Conservation (phyloP, 768 basidiomycete species). For the Pisolithus albus region DNA sequence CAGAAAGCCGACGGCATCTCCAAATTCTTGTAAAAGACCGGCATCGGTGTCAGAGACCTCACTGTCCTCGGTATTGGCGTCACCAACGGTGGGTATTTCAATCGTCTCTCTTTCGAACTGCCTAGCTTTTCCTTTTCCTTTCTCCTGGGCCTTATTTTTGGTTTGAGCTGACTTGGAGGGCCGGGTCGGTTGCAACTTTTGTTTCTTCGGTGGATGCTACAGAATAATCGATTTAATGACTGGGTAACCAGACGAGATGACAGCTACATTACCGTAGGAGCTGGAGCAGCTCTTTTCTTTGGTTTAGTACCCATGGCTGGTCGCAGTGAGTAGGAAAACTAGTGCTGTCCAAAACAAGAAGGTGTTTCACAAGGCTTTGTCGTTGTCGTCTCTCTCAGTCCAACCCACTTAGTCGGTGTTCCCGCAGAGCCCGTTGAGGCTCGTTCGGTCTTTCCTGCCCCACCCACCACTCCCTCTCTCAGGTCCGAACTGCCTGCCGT, state of each 20-base stretch:
- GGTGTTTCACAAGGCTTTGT: no score
- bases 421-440: no score
- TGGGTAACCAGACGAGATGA: background rate
- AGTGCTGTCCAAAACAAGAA: no score
- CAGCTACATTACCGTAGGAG: slow-evolving; percentile 20
- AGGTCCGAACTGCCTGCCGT: no score
- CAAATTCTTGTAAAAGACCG: slow-evolving; percentile 59
- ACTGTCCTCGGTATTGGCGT: slow-evolving; percentile 19
- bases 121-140: slow-evolving; percentile 47
- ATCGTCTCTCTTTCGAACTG: slow-evolving; percentile 54
- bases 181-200: slow-evolving; percentile 39
- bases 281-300: slow-evolving; percentile 30
- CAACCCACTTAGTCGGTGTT: no score
- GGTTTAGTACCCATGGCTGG: slow-evolving; percentile 22
- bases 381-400: no score
- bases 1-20: slow-evolving; percentile 60
- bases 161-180: slow-evolving; percentile 10
- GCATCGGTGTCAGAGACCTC: slow-evolving; percentile 66
- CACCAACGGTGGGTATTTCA: slow-evolving; percentile 44
- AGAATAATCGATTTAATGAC: background rate
- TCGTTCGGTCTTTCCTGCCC: no score
- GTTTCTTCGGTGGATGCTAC: slow-evolving; percentile 51
- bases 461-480: no score
- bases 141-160: slow-evolving; percentile 23
- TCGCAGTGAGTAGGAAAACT: no score